Evolutionary conservation across 352 stramenopile genomes (phyloP).

Genomic region (Pythium vanterpoolii): DNA sequence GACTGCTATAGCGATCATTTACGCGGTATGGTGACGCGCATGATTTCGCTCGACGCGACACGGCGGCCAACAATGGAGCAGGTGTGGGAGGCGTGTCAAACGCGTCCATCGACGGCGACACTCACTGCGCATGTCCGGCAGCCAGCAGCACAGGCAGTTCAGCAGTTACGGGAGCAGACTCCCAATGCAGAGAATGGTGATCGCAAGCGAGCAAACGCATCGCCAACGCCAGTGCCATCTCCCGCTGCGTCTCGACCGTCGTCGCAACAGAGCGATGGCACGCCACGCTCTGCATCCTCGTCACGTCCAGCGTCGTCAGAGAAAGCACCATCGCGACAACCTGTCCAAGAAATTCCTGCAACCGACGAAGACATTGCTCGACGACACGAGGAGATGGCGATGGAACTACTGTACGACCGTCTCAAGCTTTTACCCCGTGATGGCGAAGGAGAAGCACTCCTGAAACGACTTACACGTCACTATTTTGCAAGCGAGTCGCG

Average conservation of each 20-base stretch:
- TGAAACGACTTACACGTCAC: slow-evolving; percentile 36
- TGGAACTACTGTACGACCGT: slow-evolving; percentile 73
- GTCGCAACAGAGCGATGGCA: slow-evolving; percentile 18
- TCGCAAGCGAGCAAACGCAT: not conserved
- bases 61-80: slow-evolving; percentile 62
- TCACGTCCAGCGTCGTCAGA: slow-evolving; percentile 15
- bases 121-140: slow-evolving; percentile 6
- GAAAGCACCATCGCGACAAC: not conserved
- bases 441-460: slow-evolving; percentile 23
- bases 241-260: slow-evolving; percentile 18
- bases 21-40: slow-evolving; percentile 50
- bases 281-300: not conserved
- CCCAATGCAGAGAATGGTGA: not conserved
- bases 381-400: slow-evolving; percentile 37
- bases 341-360: not conserved
- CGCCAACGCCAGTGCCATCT: slow-evolving; percentile 30
- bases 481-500: slow-evolving; percentile 44
- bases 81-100: slow-evolving; percentile 56
- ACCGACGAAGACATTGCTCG: slow-evolving; percentile 28
- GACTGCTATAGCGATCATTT: slow-evolving; percentile 66
- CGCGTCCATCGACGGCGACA: slow-evolving; percentile 31
- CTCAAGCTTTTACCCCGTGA: slow-evolving; percentile 54
- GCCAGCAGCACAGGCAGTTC: not conserved
- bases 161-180: not conserved
- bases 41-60: slow-evolving; percentile 62